A percentile compares a stretch with the other conserved stretches of the same genome.
Conservation (phyloP, 208 protist species). For the Trypanosoma vivax region DNA sequence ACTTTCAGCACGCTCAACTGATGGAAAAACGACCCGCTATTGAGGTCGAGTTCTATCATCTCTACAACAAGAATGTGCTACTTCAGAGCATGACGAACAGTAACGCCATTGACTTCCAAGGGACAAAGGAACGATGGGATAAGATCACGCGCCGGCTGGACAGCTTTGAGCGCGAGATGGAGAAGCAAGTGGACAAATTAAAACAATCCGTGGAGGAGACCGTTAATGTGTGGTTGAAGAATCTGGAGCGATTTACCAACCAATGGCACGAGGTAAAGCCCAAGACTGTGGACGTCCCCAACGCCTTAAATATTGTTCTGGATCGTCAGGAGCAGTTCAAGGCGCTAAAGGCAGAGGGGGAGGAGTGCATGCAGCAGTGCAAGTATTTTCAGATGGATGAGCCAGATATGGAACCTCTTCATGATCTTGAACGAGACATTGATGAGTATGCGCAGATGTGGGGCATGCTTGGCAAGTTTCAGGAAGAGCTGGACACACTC, state of each 20-base stretch:
- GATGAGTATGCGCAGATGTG: slow-evolving; percentile 81
- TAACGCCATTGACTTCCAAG: slow-evolving; percentile 63
- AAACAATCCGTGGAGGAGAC: slow-evolving; percentile 51
- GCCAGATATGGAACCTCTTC: slow-evolving; percentile 68
- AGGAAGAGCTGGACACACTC: slow-evolving; percentile 73
- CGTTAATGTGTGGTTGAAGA: slow-evolving; percentile 72
- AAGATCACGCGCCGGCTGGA: slow-evolving; percentile 83
- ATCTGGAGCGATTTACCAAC: slow-evolving; percentile 87
- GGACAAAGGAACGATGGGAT: slow-evolving; percentile 71
- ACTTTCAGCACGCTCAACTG: slow-evolving; percentile 68
- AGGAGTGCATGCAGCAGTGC: slow-evolving; percentile 84
- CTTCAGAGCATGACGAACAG: slow-evolving; percentile 82
- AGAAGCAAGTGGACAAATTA: slow-evolving; percentile 82
- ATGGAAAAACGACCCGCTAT: slow-evolving; percentile 79
- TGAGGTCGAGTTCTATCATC: slow-evolving; percentile 86
- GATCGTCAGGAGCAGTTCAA: slow-evolving; percentile 80
- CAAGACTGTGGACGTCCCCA: slow-evolving; percentile 74
- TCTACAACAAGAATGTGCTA: slow-evolving; percentile 91
- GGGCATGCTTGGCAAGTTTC: slow-evolving; percentile 83
- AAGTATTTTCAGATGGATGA: slow-evolving; percentile 90
- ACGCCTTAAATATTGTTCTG: slow-evolving; percentile 72
- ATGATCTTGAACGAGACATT: slow-evolving; percentile 81
- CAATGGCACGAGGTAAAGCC: slow-evolving; percentile 93
- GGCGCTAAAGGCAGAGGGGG: slow-evolving; percentile 47
- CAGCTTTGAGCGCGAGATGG: slow-evolving; percentile 89